These are phyloP conservation scores for Pharnaceum exiguum DNA, from an alignment of 148 eudicot species.

Conservation along the genomic window DNA sequence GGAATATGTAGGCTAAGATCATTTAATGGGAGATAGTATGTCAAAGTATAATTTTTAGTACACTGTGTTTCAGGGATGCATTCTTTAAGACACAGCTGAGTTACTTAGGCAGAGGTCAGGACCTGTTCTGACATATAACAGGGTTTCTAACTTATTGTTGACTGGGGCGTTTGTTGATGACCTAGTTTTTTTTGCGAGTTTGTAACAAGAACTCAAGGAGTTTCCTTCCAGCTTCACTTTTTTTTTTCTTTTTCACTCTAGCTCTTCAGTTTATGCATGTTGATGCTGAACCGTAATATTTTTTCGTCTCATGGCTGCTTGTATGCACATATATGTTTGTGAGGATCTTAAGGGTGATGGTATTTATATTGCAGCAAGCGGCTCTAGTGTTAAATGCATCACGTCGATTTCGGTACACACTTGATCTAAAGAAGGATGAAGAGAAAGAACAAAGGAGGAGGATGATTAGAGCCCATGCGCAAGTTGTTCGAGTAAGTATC, in stretches of 20 bases:
- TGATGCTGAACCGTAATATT: background rate
- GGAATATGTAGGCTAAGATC: too few species aligned
- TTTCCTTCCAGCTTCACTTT: background rate
- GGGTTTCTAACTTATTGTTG: background rate
- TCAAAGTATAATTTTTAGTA: too few species aligned
- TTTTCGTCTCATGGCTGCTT: background rate
- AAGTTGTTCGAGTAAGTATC: slow-evolving; percentile 77
- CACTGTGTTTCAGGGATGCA: too few species aligned
- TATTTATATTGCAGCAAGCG: slow-evolving; percentile 59
- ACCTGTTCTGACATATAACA: too few species aligned
- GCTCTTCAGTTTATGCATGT: background rate
- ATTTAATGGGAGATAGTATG: too few species aligned
- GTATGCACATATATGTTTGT: background rate
- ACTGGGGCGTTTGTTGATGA: background rate
- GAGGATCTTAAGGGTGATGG: background rate
- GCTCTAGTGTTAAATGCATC: slow-evolving; percentile 96
- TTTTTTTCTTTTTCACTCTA: background rate
- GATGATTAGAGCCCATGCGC: slow-evolving; percentile 95
- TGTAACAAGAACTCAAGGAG: background rate
- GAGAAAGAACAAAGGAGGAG: slow-evolving; percentile 71
- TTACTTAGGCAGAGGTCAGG: too few species aligned
- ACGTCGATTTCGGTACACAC: slow-evolving; percentile 86
- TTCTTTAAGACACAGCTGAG: too few species aligned
- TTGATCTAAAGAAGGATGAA: slow-evolving; percentile 70
- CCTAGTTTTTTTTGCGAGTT: background rate